Base-by-base conservation (phyloP, 768 basidiomycete genomes). In the Boletus barrowsii region DNA sequence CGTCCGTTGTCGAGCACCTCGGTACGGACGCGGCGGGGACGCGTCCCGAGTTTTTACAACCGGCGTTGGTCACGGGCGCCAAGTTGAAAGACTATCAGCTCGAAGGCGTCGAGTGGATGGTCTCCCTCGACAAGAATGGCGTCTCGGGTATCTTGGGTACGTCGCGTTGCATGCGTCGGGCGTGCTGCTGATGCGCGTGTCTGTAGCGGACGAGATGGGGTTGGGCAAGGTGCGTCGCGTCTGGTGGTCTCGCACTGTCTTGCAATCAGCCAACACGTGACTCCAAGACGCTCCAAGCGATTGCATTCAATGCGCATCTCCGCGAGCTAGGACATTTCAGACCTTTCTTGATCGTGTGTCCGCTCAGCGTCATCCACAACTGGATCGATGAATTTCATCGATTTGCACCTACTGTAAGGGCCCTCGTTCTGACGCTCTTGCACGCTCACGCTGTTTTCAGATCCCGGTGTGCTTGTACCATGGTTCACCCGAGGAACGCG, bases 81-180 rank as follows among this genome's bases (percentile, higher is more conserved):
- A 88, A 75, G 53, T 71, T 98, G 56, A 93, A 93, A 65, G 81
- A 87, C 33, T 98, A 97, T 67, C 96, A 99, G 67, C 80, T 98
- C 2, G 90, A 94, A 47, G 96, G 96, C 0, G 81, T 97, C 15
- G 90, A 95, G 57, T 98, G 96, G 96, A 90, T 97, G 90, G 86
- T 89, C 1, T 85, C 85, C 11, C 72, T 97, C 15, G 87, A 92
- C 67, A 82, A 89, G 70, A 93, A 93, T 61, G 90, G 90, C 1
- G 87, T 91, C 20, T 86, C 84, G 1, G 90, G 90, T 1, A 91
- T 91, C 54, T 61, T 91, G 39, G 88, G 87, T 88, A 55, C 35
- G 80, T 67, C 14, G 33, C 22, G 26, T 14, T n/a, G 59, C 10
- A 33, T 72, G 2, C 3, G 17, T 47, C 11, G 1, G 1, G 11